These are phyloP conservation scores for Auricularia cornea DNA, from an alignment of 768 basidiomycete genomes.

Conservation along the genomic window DNA sequence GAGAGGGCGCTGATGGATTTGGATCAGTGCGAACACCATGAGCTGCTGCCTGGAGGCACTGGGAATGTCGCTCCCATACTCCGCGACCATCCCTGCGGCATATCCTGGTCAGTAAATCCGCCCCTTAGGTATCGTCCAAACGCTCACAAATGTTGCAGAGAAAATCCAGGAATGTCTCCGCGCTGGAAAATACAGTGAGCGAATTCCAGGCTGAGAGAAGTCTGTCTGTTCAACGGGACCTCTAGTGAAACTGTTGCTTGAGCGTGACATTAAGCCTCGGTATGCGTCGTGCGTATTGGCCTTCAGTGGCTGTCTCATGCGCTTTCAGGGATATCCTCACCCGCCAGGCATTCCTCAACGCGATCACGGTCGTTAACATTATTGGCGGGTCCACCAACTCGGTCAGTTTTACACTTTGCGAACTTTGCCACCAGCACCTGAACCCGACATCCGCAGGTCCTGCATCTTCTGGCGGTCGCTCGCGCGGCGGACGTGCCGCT, in stretches of 20 bases:
- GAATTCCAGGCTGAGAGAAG: no score
- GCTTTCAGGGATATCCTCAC: constrained; percentile 51
- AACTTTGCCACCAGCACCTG: neutral
- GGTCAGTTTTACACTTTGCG: no score
- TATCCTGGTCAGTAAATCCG: constrained; percentile 56
- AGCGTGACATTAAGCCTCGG: constrained; percentile 76
- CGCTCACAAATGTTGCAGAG: constrained; percentile 31
- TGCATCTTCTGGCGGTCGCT: constrained; percentile 80
- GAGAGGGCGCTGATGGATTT: constrained; percentile 1
- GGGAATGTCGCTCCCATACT: constrained; percentile 81
- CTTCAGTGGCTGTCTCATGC: neutral
- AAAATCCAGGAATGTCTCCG: constrained; percentile 77
- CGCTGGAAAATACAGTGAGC: constrained; percentile 53
- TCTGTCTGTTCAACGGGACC: no score
- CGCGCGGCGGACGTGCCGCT: constrained; percentile 68
- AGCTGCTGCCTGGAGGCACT: constrained; percentile 75
- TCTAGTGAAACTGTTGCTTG: constrained; percentile 62
- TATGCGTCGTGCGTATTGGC: constrained; percentile 18
- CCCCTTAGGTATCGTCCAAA: neutral
- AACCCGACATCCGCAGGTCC: constrained; percentile 29
- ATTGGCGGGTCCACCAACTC: constrained; percentile 87
- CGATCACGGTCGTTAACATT: constrained; percentile 69
- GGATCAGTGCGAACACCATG: constrained; percentile 73
- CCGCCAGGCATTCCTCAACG: constrained; percentile 69
- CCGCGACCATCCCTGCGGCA: constrained; percentile 48